A percentile compares a stretch with the other conserved stretches of the same genome.
Conservation (phyloP, 163 green algal species). For the Scenedesmus sp. region DNA sequence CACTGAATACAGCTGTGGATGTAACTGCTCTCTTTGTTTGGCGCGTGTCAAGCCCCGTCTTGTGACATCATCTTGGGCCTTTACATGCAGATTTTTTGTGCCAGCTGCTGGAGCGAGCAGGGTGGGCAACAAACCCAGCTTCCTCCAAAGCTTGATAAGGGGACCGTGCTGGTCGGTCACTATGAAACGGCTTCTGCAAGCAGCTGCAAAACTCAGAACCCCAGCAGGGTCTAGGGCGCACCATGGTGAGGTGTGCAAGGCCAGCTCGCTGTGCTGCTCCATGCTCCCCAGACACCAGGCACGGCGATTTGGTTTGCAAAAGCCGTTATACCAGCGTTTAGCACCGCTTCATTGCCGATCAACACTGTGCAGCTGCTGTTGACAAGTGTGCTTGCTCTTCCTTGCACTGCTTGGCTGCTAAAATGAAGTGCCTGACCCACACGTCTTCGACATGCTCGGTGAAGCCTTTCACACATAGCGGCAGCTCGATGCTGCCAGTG, state of each 20-base stretch:
- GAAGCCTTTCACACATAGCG: background rate
- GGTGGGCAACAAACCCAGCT: no score
- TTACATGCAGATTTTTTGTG: no score
- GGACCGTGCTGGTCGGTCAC: no score
- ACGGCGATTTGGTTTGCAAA: background rate
- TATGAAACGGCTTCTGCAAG: background rate
- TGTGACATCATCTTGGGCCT: background rate
- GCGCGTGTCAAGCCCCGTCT: background rate
- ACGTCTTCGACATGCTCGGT: constrained; percentile 9
- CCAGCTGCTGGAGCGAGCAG: no score
- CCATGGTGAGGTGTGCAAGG: background rate
- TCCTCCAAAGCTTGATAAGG: no score
- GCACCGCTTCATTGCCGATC: background rate
- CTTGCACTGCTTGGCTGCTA: background rate
- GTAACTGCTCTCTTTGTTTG: background rate
- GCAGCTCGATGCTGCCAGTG: background rate
- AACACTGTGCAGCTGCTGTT: background rate
- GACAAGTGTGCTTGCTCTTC: background rate
- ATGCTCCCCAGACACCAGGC: background rate
- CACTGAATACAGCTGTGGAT: background rate
- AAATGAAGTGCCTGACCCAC: constrained; percentile 8
- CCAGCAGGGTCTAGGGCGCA: background rate
- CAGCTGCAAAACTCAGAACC: background rate
- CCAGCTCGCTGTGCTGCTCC: background rate
- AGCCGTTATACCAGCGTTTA: background rate